phyloP scores from a whole-genome alignment of 2,329 filamentous ascomycete species.

The Tothia fuscella region DNA sequence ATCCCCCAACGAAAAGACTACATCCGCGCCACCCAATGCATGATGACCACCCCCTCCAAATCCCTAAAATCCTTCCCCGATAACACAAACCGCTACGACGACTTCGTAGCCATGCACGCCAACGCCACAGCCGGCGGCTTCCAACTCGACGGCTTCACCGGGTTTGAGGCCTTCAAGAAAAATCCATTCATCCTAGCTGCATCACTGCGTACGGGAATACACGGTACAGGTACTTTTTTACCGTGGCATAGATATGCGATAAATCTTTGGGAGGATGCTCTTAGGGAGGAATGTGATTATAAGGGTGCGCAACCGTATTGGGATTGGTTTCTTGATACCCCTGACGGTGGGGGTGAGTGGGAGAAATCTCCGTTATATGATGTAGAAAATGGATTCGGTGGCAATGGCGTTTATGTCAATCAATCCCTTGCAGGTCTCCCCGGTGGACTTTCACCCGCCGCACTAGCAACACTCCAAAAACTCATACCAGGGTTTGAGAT shows the following conservation, averaged over 20 bases:
- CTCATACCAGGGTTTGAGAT: background rate
- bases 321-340: constrained; percentile 19
- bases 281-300: constrained; percentile 23
- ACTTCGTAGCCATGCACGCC: constrained; percentile 9
- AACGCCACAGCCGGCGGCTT: constrained; percentile 8
- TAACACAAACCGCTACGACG: constrained; percentile 6
- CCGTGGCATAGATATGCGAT: constrained; percentile 27
- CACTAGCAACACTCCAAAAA: background rate
- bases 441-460: background rate
- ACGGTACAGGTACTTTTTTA: constrained; percentile 14
- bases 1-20: constrained; percentile 5
- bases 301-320: constrained; percentile 13
- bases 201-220: background rate
- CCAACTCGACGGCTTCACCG: background rate
- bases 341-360: constrained; percentile 14
- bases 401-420: background rate
- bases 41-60: background rate
- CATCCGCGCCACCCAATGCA: constrained; percentile 8
- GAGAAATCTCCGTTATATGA: constrained; percentile 15
- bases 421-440: background rate
- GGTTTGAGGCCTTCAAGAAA: background rate
- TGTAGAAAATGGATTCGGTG: constrained; percentile 10
- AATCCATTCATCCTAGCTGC: background rate
- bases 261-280: constrained; percentile 21
- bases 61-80: background rate